Evolutionary conservation across 140 eudicot species (phyloP), one percentile per base, ranked within the genome.

Genomic region (Flaveria floridana): DNA sequence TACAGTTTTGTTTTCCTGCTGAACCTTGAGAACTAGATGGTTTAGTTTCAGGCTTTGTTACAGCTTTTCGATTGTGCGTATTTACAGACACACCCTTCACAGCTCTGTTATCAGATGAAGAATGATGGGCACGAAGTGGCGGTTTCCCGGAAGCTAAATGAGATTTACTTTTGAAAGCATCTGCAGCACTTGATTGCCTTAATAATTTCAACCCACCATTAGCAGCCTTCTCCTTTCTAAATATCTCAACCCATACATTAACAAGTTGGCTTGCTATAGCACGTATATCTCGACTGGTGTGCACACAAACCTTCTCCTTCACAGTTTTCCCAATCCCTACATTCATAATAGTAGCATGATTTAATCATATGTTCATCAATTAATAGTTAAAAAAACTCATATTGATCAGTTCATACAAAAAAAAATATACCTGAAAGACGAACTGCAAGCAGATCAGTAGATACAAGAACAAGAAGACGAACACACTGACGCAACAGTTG

Each of bases 401-500:
- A 62, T 53, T 20, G 21, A 25, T 58, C 65, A 72, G 39, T 16
- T 16, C 76, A 62, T 72, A 9, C 53, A 34, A 14, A 62, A 34
- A 14, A 62, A 16, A 42, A 8, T 8, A 59, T 55, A 94, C 99
- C 99, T 84, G 99, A 95, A 70, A 89, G 77, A 74, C 99, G 96
- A 15, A 95, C 97, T 7, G 99, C 96, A 74, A 87, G 86, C 16
- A 95, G 78, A 84, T 95, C 96, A 7, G 91, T 95, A 51, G 99
- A 95, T 75, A 95, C 97, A 68, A 84, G 91, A 52, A 91, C 96
- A 84, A 95, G 99, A 74, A 95, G 88, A 71, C 97, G 97, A 79
- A 95, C 99, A 82, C 99, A 95, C 58, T 91, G 99, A 59, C 99
- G 95, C 92, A 95, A 81, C 25, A 95, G 88, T 75, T 91, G 99